Percentiles rank a stretch among this genome's conserved stretches.
phyloP scores from a whole-genome alignment of 2,329 filamentous ascomycete species.

The Colletotrichum camelliae region DNA sequence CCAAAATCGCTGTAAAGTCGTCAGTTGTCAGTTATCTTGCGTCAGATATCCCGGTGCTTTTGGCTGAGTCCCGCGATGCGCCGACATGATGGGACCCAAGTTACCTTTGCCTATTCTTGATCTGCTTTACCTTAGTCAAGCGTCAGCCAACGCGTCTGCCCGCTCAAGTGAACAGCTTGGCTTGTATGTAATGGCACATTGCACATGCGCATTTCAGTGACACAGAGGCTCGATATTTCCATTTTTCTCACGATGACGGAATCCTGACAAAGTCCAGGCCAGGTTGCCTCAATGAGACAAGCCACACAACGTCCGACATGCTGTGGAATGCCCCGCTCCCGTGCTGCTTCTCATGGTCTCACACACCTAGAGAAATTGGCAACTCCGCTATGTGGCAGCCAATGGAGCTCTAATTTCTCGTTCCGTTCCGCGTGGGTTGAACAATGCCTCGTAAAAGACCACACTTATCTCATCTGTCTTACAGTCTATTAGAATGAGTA shows the following conservation, averaged over 20 bases:
- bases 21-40: conserved; percentile 1
- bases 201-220: background rate
- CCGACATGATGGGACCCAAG: background rate
- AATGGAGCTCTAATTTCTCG: background rate
- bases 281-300: background rate
- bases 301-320: background rate
- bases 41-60: background rate
- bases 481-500: background rate
- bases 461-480: background rate
- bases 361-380: background rate
- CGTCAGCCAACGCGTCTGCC: background rate
- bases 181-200: background rate
- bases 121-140: background rate
- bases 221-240: background rate
- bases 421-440: background rate
- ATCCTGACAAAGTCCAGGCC: background rate
- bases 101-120: background rate
- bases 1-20: background rate
- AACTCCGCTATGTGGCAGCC: background rate
- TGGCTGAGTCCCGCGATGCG: background rate
- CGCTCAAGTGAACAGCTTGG: background rate
- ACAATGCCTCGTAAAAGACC: background rate
- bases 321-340: background rate
- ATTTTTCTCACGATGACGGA: background rate
- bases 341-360: background rate